Base-by-base conservation (phyloP, 2,329 filamentous ascomycete species). In the Mycosphaerelloides madeirae region DNA sequence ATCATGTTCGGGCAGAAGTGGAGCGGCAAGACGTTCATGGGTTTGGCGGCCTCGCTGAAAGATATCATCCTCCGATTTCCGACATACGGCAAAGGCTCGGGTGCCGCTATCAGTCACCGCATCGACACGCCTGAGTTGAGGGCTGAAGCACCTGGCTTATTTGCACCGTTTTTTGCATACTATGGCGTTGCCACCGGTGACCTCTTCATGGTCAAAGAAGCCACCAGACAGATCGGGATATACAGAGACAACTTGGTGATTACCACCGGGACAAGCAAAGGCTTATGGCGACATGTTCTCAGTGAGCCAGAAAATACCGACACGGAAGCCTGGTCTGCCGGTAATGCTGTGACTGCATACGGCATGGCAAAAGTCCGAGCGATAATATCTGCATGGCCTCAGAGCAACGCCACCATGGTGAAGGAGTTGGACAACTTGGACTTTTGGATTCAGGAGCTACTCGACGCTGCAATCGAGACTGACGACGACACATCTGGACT, bases 111-210 rank as follows among this genome's bases (percentile, higher is more conserved):
- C 38, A 73, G 68, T 36, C 73, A 77, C 50, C 65, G 72, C 19
- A 57, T 66, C 18, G 61, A 66, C 13, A 59, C 62, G 6, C 52
- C 67, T 3, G 70, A 75, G 45, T 60, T 75, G 8, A 75, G 73
- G 70, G 66, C 71, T 12, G 74, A 77, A 54, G 73, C 69, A 50
- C 46, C 74, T 6, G 71, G 70, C 53, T 76, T 75, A 73, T 67
- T 66, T 1, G 72, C 73, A n/a, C 73, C 74, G 1, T 70, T 71
- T 32, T 57, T 75, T 14, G 72, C 72, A 3, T 75, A 72, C 52
- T 68, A 69, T 53, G 72, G 63, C 19, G 67, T 72, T 6, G 64
- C 63, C 12, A 60, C 54, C 0, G 22, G 62, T n/a, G 61, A 74
- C 41, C 25, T 62, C 11, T 51, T 40, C 6, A 47, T 68, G 14